A percentile compares a stretch with the other conserved stretches of the same genome.
Conservation (phyloP, 2,329 filamentous ascomycete species). For the Xylariaceae sp. region DNA sequence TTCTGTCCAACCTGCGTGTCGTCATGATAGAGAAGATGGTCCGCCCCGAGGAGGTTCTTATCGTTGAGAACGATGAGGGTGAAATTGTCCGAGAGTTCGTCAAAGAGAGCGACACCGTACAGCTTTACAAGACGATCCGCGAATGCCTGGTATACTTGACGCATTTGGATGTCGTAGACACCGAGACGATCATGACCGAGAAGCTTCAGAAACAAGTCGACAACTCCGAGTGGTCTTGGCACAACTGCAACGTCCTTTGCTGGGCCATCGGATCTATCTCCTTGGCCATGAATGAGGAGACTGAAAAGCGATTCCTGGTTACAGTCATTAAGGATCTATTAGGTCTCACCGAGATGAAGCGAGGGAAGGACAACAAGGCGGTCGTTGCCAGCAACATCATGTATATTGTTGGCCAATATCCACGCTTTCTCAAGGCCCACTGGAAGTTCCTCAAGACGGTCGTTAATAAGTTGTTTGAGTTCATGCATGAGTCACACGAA, state of each 20-base stretch:
- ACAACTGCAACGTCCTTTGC: constrained; percentile 98
- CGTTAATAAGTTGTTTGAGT: constrained; percentile 98
- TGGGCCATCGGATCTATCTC: constrained; percentile 99
- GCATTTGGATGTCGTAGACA: constrained; percentile 94
- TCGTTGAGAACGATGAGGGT: constrained; percentile 99
- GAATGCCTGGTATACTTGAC: constrained; percentile 97
- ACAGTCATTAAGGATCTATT: constrained; percentile 98
- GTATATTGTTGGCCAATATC: constrained; percentile 99
- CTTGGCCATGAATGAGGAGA: constrained; percentile 98
- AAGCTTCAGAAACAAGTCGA: constrained; percentile 95
- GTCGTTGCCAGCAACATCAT: constrained; percentile 99
- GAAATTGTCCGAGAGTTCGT: constrained; percentile 99
- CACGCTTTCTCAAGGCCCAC: constrained; percentile 95
- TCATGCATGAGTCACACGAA: constrained; percentile 99
- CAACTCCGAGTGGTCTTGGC: constrained; percentile 96
- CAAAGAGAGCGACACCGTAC: constrained; percentile 98
- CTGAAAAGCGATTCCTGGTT: constrained; percentile 95
- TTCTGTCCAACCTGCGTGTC: constrained; percentile 86
- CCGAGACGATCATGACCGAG: constrained; percentile 98
- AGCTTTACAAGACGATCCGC: constrained; percentile 97
- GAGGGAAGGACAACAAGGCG: constrained; percentile 98
- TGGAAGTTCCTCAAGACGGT: constrained; percentile 99
- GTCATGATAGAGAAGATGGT: constrained; percentile 99
- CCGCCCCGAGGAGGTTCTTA: constrained; percentile 91
- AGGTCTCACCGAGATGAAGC: constrained; percentile 97